A percentile compares a stretch with the other conserved stretches of the same genome.
Conservation (phyloP, 768 basidiomycete species). For the Rhodosporidiobolus sp. region DNA sequence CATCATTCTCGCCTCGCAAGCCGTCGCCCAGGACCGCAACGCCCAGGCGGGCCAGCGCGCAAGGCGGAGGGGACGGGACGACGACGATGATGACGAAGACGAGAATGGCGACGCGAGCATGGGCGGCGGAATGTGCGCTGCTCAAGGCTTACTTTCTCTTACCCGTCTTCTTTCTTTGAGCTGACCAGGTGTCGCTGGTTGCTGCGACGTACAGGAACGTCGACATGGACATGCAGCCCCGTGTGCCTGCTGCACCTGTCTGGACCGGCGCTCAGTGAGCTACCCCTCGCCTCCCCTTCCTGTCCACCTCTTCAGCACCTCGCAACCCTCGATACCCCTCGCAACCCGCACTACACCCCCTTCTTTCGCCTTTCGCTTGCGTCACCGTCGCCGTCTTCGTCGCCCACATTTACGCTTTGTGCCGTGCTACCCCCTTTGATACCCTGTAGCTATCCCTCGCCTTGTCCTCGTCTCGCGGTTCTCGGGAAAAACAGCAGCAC, state of each 20-base stretch:
- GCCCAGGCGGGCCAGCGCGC: constrained; percentile 52
- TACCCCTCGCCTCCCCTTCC: neutral
- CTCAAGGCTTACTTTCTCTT: too few species aligned
- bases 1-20: constrained; percentile 75
- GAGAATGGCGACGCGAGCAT: constrained; percentile 56
- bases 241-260: neutral
- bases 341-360: too few species aligned
- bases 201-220: neutral
- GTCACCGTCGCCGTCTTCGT: too few species aligned
- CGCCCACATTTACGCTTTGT: too few species aligned
- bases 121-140: neutral
- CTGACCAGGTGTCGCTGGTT: too few species aligned
- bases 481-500: too few species aligned
- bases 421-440: too few species aligned
- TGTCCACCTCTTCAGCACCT: neutral
- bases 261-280: neutral
- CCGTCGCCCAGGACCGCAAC: constrained; percentile 58
- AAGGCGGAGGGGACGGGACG: constrained; percentile 61
- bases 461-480: too few species aligned
- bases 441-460: too few species aligned
- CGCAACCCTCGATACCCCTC: neutral
- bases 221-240: neutral
- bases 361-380: too few species aligned
- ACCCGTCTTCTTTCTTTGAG: too few species aligned
- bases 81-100: constrained; percentile 64